Evolutionary conservation across 2,329 filamentous ascomycete genomes (phyloP), one percentile per base, ranked within the genome.

Genomic region (Coleophoma eucalyptorum): DNA sequence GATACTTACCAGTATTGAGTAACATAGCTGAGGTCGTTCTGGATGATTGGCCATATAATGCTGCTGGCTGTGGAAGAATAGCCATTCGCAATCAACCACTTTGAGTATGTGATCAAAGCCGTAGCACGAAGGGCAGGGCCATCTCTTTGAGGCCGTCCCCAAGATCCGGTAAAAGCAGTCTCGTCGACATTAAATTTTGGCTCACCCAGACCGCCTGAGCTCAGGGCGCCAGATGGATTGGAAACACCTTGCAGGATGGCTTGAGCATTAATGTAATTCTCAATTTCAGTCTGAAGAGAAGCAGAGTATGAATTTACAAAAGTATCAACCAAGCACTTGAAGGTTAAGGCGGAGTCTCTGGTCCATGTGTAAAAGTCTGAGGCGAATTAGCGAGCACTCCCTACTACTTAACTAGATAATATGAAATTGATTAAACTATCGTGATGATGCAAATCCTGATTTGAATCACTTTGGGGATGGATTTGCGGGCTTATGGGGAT

Each of bases 361-460:
- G 84, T 90, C 89, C 89, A 93, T 1, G 86, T 90, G 62, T 83
- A 92, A 63, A 79, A 91, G 67, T 92, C 86, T 89, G 48, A n/a
- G 10, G 34, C 16, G 12, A 15, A 42, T 58, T 43, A 58, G 50
- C 16, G 43, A 18, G 6, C 13, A 37, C 2, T 40, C 5, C 13
- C 32, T 11, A 18, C 8, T 2, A 26, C 26, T 26, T 7, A 5
- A 7, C 26, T 26, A 26, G 26, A 26, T 8, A 26, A 5, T 8
- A 26, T 8, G 3, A 26, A 26, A 26, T 26, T 7, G 26, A 26
- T 26, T 5, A 5, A 6, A 8, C 26, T 7, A 26, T 26, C 10
- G 26, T 26, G 26, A 26, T 26, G 26, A 26, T 26, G 6, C 26
- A 6, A 26, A 7, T 8, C 6, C 26, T 26, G 10, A 7, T 7